Percentiles rank a stretch among this genome's conserved stretches.
phyloP scores from a whole-genome alignment of 2,329 filamentous ascomycete species.

The Colletotrichum sidae region DNA sequence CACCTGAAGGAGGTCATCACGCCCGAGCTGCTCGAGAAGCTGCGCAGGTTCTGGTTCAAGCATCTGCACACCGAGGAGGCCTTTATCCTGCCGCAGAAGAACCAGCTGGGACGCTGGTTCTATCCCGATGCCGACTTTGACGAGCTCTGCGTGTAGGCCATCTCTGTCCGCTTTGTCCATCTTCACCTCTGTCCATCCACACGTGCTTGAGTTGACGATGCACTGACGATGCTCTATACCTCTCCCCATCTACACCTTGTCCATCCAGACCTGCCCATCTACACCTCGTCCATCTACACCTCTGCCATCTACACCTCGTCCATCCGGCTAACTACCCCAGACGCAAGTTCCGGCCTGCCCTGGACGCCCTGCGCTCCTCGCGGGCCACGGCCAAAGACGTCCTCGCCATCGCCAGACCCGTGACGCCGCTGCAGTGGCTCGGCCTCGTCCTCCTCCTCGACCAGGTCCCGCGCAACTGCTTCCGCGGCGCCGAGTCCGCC shows the following conservation, averaged over 20 bases:
- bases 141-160: slow-evolving; percentile 46
- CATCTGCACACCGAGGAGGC: slow-evolving; percentile 44
- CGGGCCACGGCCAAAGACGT: slow-evolving; percentile 45
- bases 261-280: too few relatives aligned
- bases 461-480: slow-evolving; percentile 72
- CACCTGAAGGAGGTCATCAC: slow-evolving; percentile 41
- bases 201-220: too few relatives aligned
- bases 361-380: slow-evolving; percentile 47
- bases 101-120: slow-evolving; percentile 50
- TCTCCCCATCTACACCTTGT: too few relatives aligned
- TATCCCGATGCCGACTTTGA: slow-evolving; percentile 49
- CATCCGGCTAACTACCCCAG: slow-evolving; percentile 38
- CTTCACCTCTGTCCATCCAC: too few relatives aligned
- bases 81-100: slow-evolving; percentile 42
- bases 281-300: not conserved
- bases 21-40: slow-evolving; percentile 43
- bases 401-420: slow-evolving; percentile 43
- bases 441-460: slow-evolving; percentile 69
- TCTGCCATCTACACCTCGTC: not conserved
- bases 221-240: too few relatives aligned
- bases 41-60: slow-evolving; percentile 54
- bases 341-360: slow-evolving; percentile 45
- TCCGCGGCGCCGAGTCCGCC: slow-evolving; percentile 58
- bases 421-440: slow-evolving; percentile 53
- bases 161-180: too few relatives aligned